Base-by-base conservation (phyloP, 352 stramenopile genomes). In the Phytophthora chlamydospora region DNA sequence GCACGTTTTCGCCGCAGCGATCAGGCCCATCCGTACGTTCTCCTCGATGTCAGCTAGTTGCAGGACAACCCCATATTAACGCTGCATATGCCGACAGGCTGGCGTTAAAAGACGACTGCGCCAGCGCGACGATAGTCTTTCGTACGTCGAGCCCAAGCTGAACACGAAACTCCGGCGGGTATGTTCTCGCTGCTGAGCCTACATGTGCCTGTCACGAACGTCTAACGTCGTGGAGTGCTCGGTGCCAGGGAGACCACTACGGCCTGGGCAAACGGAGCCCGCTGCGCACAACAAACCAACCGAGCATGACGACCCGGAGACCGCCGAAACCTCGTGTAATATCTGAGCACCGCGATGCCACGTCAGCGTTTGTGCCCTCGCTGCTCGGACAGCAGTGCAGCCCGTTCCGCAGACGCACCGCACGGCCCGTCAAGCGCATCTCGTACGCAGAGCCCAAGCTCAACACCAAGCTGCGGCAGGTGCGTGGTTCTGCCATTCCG, bases 401-500 rank as follows among this genome's bases (percentile, higher is more conserved):
- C 24, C 58, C 45, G 41, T 68, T 59, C 50, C 58, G 41, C 13
- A 55, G 59, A 65, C 73, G 72, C 19, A 52, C 47, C 21, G 62
- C 46, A 19, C 77, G 78, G 32, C 58, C 59, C 12, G 54, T 69
- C 24, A 54, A 75, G 38, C 68, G 62, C 16, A 53, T 91, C 38
- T 91, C 78, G 31, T 93, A 93, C 64, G 70, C 54, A 0, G 80
- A 89, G 21, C 84, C 84, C 41, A 93, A 91, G 56, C 72, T 93
- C 59, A 93, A 89, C 66, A 84, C 76, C 6, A 93, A 93, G 58
- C 78, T 93, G 29, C 84, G 84, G 16, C 79, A 91, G 82, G 83
- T 93, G 66, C 41, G 69, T 39, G 17, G 32, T 17, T 35, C 33
- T 17, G 41, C 44, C 21, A 34, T 42, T 61, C 14, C 21, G 21